A percentile compares a stretch with the other conserved stretches of the same genome.
Evolutionary conservation across 2,329 filamentous ascomycete species (phyloP).

Genomic region (Hypoxylon sp.): DNA sequence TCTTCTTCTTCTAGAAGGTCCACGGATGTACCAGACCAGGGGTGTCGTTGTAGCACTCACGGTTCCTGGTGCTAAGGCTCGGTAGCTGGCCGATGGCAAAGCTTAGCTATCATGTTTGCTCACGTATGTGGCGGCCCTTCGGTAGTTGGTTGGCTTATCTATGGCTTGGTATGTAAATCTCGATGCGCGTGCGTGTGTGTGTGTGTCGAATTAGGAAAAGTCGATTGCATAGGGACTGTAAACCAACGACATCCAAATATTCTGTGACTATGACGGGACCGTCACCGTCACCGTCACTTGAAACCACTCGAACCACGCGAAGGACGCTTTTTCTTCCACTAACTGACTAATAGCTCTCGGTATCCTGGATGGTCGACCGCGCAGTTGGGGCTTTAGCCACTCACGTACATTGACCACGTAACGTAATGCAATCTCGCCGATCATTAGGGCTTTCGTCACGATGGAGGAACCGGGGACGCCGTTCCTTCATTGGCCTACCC

Average conservation of each 20-base stretch:
- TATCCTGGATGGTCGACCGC: constrained; percentile 28
- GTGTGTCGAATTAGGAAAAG: constrained; percentile 14
- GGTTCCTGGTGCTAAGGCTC: constrained; percentile 26
- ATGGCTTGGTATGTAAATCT: constrained; percentile 3
- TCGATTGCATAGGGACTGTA: constrained; percentile 15
- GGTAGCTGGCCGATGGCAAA: constrained; percentile 29
- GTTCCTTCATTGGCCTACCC: constrained; percentile 30
- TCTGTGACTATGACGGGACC: no score
- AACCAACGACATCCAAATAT: no score
- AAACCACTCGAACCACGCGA: constrained; percentile 14
- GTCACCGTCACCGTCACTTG: constrained; percentile 9
- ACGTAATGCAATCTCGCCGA: constrained; percentile 36
- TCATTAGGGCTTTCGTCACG: constrained; percentile 33
- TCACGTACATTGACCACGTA: constrained; percentile 24
- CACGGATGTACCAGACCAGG: constrained; percentile 12
- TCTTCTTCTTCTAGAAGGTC: constrained; percentile 37
- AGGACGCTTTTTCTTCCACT: no score
- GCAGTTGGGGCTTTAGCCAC: constrained; percentile 21
- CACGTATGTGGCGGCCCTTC: no score
- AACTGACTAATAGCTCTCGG: no score
- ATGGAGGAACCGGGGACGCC: constrained; percentile 24
- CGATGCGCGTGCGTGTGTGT: neutral
- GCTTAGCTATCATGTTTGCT: no score
- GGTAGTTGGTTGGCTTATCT: neutral
- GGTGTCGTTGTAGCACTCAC: constrained; percentile 22